phyloP scores from a whole-genome alignment of 306 rosid genomes.

The Pyrus pyrifolia region DNA sequence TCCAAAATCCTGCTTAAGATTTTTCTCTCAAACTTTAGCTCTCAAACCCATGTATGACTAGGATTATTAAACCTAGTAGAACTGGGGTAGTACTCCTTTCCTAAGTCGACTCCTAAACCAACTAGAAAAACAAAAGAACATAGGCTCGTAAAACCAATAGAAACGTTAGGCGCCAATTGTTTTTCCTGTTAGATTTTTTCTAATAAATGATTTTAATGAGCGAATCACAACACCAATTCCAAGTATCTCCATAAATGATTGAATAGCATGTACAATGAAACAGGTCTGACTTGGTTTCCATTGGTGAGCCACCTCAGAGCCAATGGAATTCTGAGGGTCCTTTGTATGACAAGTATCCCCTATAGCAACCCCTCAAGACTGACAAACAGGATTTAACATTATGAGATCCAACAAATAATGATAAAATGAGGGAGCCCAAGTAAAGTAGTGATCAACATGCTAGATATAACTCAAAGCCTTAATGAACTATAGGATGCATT shows the following conservation, averaged over 20 bases:
- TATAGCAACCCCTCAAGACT: background rate
- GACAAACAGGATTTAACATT: background rate
- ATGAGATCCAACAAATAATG: background rate
- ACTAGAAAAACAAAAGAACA: background rate
- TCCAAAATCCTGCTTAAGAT: background rate
- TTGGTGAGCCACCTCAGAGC: background rate
- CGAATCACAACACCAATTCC: background rate
- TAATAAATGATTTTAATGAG: background rate
- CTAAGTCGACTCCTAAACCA: background rate
- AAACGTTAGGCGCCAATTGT: no score
- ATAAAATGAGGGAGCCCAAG: background rate
- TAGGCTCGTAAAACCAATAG: background rate
- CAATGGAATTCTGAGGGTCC: no score
- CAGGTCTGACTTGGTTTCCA: background rate
- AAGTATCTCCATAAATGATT: background rate
- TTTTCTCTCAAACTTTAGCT: background rate
- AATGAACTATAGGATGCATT: background rate
- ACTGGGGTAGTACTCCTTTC: background rate
- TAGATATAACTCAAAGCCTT: background rate
- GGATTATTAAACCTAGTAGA: background rate
- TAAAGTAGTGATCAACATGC: background rate
- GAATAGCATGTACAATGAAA: background rate
- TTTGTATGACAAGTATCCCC: no score
- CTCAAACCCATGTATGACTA: background rate
- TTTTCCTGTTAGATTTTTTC: background rate